These are phyloP conservation scores for Cochlearia excelsa DNA, from an alignment of 345 rosid genomes.

Conservation along the genomic window DNA sequence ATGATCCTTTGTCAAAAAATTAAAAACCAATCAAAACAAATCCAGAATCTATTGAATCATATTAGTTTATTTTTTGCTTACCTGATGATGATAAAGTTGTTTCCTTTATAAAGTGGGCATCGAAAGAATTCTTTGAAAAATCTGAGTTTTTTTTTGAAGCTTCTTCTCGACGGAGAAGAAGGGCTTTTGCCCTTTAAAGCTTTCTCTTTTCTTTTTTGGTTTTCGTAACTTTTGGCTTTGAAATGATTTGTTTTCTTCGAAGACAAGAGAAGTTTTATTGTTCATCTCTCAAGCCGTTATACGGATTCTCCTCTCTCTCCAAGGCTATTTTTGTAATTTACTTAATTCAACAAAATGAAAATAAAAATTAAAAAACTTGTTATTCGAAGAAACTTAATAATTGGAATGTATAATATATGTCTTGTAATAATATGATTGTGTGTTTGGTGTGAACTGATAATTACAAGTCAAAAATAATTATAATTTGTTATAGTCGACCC, in stretches of 20 bases:
- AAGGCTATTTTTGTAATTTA: constrained; percentile 27
- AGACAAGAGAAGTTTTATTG: constrained; percentile 22
- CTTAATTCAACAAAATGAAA: background rate
- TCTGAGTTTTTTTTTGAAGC: constrained; percentile 5
- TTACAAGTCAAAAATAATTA: constrained; percentile 14
- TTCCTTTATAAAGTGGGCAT: constrained; percentile 27
- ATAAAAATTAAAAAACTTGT: background rate
- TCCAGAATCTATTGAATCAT: constrained; percentile 19
- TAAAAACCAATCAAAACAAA: constrained; percentile 28
- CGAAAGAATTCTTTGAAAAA: constrained; percentile 8
- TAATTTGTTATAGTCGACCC: background rate
- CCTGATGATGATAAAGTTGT: constrained; percentile 30
- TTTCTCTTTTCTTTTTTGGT: constrained; percentile 11
- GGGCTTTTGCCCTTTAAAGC: constrained; percentile 30
- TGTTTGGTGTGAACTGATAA: constrained; percentile 32
- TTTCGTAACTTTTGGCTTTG: constrained; percentile 20
- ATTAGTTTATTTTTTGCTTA: constrained; percentile 2
- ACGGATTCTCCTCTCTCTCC: constrained; percentile 11
- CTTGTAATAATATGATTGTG: constrained; percentile 1
- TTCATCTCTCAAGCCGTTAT: constrained; percentile 34
- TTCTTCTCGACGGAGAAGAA: constrained; percentile 22
- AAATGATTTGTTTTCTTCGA: constrained; percentile 25
- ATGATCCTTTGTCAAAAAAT: constrained; percentile 14
- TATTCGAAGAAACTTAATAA: background rate
- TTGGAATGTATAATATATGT: background rate